Base-by-base conservation (phyloP, 441 rosid genomes). In the Raphanus hybrid region DNA sequence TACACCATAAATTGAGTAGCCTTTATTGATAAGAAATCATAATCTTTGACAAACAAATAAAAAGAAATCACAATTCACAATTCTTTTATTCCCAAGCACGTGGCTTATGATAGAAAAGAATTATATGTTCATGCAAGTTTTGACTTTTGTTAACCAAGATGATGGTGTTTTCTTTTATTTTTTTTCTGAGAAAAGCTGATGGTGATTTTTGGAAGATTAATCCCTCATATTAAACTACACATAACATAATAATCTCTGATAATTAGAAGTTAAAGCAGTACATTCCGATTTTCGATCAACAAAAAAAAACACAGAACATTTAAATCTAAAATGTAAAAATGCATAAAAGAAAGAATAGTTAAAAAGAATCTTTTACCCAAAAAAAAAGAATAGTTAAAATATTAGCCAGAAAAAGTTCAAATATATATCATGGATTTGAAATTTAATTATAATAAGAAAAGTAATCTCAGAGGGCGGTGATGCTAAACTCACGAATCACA, bases 11-110 rank as follows among this genome's bases (percentile, higher is more conserved):
- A 27, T 69, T 14, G 16, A 69, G 58, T 58, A 59, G 57, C 23
- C n/a, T 70, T 58, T 37, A 61, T 75, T 5, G 54, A 75, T 61
- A 59, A 75, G 60, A 75, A 60, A 69, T 69, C 37, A 50, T 15
- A 6, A 43, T 50, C 52, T 45, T 45, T 45, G 52, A 12, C 52
- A 45, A 45, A 45, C 52, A 45, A 12, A 45, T 45, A 45, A 45
- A 45, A 45, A 45, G 52, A 45, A 45, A 45, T 45, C 52, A 45
- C 4, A 45, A 45, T n/a, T 57, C 54, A 39, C 23, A 58, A 58
- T 41, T 57, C 57, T 43, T 37, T 60, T 41, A 23, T 27, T 41
- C 26, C 43, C 29, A 71, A 14, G 43, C 75, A 71, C 75, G 75
- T 71, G 73, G 73, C 74, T 50, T 45, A 45, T 45, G 52, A 45